Base-by-base conservation (phyloP, 805 yeast species). In the Nakazawaea sp. region DNA sequence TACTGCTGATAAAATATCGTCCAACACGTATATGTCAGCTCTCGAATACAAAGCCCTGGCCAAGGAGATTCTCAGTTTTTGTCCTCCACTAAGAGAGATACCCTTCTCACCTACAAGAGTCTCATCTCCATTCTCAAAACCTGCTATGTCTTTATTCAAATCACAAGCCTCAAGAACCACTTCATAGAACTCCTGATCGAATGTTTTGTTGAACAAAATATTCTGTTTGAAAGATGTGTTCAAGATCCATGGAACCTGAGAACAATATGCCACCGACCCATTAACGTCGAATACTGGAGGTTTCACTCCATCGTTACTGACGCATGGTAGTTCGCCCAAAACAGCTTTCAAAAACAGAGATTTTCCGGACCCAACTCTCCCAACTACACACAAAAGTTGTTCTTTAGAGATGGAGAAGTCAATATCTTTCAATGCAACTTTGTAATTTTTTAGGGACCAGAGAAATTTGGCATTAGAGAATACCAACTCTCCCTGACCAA, bases 81-180 rank as follows among this genome's bases (percentile, higher is more conserved):
- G 98, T 30, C 98, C 98, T 34, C 98, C 98, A 27, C 95, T 84
- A 32, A 92, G 67, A 12, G 97, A 85, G 33, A 92, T 89, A 46
- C 98, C 98, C 56, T 90, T 87, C 62, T 92, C 98, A 45, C 98
- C 98, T 41, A 92, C 97, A 48, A 84, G 76, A 4, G 98, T 92
- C 35, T 68, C 69, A 56, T 92, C 97, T 37, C 96, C 95, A 51
- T 86, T 84, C 2, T 95, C 86, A 43, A 92, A 69, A 24, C 79
- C 75, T 23, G 72, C 75, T 43, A 92, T 66, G 62, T 92, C 98
- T 18, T 77, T 75, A 10, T 68, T 60, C 48, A 92, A 70, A 11
- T 95, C 96, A 67, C 97, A 92, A 0, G 96, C 96, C 36, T 78
- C 76, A 16, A 92, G 60, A 0, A 95, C 89, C 45, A 70, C 71